phyloP scores from a whole-genome alignment of 176 grass and related monocot genomes.

The Oryza officinalis region DNA sequence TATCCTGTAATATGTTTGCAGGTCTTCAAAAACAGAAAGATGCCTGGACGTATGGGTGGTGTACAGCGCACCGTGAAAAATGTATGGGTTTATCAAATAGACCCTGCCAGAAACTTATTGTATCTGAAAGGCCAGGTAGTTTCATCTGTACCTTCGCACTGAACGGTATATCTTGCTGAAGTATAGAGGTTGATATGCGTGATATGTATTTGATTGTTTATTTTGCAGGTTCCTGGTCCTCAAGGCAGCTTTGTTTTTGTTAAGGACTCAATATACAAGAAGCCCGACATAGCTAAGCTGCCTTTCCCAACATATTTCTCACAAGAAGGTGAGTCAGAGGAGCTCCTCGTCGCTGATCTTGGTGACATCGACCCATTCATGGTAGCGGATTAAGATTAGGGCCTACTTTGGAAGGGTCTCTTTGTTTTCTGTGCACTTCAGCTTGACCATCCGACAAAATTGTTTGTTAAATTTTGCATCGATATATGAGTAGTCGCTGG shows the following conservation, averaged over 20 bases:
- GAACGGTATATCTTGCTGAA: background rate
- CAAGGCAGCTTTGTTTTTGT: constrained; percentile 95
- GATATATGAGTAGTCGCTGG: constrained; percentile 22
- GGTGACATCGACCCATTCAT: constrained; percentile 90
- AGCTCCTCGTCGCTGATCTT: constrained; percentile 66
- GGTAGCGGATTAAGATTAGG: constrained; percentile 58
- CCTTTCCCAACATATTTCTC: constrained; percentile 91
- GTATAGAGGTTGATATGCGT: background rate
- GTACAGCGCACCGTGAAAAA: constrained; percentile 86
- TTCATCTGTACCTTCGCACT: background rate
- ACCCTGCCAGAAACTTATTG: constrained; percentile 91
- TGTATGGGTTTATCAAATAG: constrained; percentile 98
- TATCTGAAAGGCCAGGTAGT: constrained; percentile 94
- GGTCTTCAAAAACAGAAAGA: constrained; percentile 98
- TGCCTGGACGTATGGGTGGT: constrained; percentile 95
- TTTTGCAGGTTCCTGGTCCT: constrained; percentile 82
- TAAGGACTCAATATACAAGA: constrained; percentile 91
- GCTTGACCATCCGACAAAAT: constrained; percentile 18
- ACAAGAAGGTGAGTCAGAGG: constrained; percentile 61
- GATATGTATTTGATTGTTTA: constrained; percentile 16
- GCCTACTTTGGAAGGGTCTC: background rate
- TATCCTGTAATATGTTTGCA: constrained; percentile 53
- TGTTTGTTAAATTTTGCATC: constrained; percentile 40
- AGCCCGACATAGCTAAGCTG: constrained; percentile 65
- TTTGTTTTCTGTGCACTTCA: constrained; percentile 27